Percentiles rank a stretch among this genome's conserved stretches.
Conservation (phyloP, 1,284 basidiomycete species). For the Cystobasidium slooffiae region DNA sequence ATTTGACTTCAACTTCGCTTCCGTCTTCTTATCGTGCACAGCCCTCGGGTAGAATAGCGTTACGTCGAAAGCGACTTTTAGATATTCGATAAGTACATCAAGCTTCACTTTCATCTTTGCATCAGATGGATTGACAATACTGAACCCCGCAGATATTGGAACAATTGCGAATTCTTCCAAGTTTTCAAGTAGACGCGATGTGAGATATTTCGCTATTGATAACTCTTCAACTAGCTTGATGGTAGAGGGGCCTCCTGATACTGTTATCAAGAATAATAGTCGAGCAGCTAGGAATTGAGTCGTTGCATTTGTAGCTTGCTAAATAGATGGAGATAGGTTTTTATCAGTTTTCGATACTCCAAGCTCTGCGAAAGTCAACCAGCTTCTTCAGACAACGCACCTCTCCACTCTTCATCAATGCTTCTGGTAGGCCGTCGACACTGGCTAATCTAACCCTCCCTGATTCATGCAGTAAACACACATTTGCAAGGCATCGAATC, state of each 20-base stretch:
- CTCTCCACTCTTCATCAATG: constrained; percentile 21
- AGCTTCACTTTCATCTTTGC: not conserved
- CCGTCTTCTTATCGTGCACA: not conserved
- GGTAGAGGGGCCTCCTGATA: constrained; percentile 28
- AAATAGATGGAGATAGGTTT: not conserved
- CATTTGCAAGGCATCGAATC: constrained; percentile 39
- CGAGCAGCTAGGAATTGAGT: constrained; percentile 39
- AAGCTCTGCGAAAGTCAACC: no score
- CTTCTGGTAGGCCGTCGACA: constrained; percentile 11
- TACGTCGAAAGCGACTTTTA: constrained; percentile 43
- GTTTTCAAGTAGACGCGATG: not conserved
- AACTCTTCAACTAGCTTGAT: constrained; percentile 33
- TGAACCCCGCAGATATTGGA: no score
- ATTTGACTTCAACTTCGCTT: not conserved
- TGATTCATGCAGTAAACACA: constrained; percentile 40
- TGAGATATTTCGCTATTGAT: constrained; percentile 9
- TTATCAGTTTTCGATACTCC: not conserved
- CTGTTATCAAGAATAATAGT: constrained; percentile 36
- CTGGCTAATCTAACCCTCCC: constrained; percentile 23
- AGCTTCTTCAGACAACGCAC: not conserved
- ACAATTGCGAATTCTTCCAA: not conserved
- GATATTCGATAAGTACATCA: constrained; percentile 37
- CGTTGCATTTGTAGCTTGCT: constrained; percentile 18
- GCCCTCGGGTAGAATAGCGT: constrained; percentile 43
- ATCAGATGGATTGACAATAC: not conserved